phyloP scores from a whole-genome alignment of 208 protist genomes.

The Leishmania turanica region DNA sequence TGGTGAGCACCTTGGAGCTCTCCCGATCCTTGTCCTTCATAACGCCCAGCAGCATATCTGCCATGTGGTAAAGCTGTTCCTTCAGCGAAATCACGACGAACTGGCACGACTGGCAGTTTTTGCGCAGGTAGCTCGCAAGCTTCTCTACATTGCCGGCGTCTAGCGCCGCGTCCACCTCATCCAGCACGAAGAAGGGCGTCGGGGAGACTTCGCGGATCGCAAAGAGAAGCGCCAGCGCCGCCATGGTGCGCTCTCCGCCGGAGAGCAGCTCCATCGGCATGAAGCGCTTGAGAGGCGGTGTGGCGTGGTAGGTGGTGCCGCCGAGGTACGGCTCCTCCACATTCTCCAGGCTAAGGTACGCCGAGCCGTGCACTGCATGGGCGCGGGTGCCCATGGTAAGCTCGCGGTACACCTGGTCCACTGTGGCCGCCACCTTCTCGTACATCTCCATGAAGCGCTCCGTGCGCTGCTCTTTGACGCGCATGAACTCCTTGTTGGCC shows the following conservation, averaged over 20 bases:
- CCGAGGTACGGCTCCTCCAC: constrained; percentile 96
- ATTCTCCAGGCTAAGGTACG: constrained; percentile 96
- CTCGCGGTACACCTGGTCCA: constrained; percentile 96
- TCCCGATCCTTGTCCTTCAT: constrained; percentile 91
- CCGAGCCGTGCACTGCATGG: constrained; percentile 86
- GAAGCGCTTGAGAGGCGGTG: constrained; percentile 98
- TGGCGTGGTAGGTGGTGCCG: constrained; percentile 97
- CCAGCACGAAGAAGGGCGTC: constrained; percentile 99
- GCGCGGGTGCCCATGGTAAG: constrained; percentile 91
- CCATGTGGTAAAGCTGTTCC: constrained; percentile 96
- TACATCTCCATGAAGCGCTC: constrained; percentile 94
- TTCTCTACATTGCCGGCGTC: constrained; percentile 97
- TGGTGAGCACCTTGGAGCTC: constrained; percentile 81
- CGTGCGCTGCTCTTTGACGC: constrained; percentile 88
- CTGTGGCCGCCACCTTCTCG: constrained; percentile 86
- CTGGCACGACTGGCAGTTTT: constrained; percentile 86
- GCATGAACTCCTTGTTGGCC: constrained; percentile 80
- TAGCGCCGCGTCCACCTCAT: constrained; percentile 99
- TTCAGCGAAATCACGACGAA: constrained; percentile 99
- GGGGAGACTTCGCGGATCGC: constrained; percentile 96
- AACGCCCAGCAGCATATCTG: constrained; percentile 96
- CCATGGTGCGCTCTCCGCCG: constrained; percentile 99
- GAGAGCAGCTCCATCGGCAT: constrained; percentile 98
- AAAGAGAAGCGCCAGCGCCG: constrained; percentile 98
- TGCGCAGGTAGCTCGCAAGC: constrained; percentile 94